phyloP scores from a whole-genome alignment of 306 rosid species.

The Gillenia trifoliata region DNA sequence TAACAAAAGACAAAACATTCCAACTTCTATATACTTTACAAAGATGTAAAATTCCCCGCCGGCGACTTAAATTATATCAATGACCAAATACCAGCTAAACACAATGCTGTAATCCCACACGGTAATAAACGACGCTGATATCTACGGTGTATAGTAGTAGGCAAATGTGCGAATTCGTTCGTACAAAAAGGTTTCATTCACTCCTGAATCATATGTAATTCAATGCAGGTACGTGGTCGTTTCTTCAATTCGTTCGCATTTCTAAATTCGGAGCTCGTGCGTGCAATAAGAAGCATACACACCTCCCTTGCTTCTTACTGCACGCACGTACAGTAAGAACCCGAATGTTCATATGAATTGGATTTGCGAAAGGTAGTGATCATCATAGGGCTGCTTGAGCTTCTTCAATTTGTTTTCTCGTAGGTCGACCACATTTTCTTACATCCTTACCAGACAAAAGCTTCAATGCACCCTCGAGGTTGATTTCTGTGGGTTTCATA shows the following conservation, averaged over 20 bases:
- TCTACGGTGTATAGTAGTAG: background rate
- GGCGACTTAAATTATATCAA: background rate
- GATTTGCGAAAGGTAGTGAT: background rate
- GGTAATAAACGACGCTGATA: background rate
- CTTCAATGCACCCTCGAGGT: slow-evolving; percentile 61
- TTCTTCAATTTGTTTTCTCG: slow-evolving; percentile 44
- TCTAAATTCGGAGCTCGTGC: background rate
- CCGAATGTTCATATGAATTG: background rate
- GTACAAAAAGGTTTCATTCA: background rate
- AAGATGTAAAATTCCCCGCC: background rate
- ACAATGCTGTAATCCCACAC: background rate
- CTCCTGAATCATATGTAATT: background rate
- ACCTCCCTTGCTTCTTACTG: background rate
- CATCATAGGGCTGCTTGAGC: slow-evolving; percentile 34
- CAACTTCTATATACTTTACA: background rate
- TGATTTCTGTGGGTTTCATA: slow-evolving; percentile 49
- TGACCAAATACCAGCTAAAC: background rate
- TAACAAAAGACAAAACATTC: background rate
- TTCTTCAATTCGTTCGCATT: background rate
- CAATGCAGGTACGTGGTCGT: background rate
- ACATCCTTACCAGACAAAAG: slow-evolving; percentile 50
- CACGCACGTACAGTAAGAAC: too few species aligned
- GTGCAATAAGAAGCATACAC: background rate
- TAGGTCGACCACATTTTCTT: slow-evolving; percentile 60
- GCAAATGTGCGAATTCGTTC: background rate